These are phyloP conservation scores for Saturnispora galanensis DNA, from an alignment of 805 yeast species.

Conservation along the genomic window DNA sequence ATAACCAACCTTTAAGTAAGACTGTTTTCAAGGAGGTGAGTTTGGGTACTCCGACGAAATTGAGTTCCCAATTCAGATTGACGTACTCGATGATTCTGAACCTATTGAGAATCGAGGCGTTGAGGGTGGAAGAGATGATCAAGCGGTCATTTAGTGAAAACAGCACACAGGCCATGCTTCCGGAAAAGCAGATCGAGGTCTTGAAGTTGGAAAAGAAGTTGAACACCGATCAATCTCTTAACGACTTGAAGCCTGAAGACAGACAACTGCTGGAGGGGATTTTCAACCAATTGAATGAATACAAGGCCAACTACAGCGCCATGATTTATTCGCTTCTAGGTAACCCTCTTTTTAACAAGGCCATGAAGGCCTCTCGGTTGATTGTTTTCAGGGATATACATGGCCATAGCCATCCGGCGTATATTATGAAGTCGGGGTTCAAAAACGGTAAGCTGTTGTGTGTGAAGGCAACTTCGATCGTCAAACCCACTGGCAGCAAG, in stretches of 20 bases:
- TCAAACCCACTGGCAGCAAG: not conserved
- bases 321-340: slow-evolving; percentile 40
- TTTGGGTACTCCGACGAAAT: slow-evolving; percentile 81
- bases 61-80: slow-evolving; percentile 84
- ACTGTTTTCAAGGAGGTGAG: slow-evolving; percentile 67
- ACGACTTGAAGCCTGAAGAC: slow-evolving; percentile 31
- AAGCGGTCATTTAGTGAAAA: slow-evolving; percentile 93
- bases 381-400: slow-evolving; percentile 45
- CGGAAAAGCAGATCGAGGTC: slow-evolving; percentile 71
- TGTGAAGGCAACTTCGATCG: not conserved
- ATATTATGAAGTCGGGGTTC: slow-evolving; percentile 33
- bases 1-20: slow-evolving; percentile 49
- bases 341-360: slow-evolving; percentile 37
- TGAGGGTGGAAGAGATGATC: slow-evolving; percentile 97
- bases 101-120: slow-evolving; percentile 82
- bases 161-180: slow-evolving; percentile 70
- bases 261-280: slow-evolving; percentile 35
- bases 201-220: slow-evolving; percentile 42
- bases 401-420: slow-evolving; percentile 39
- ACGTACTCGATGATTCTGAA: slow-evolving; percentile 95
- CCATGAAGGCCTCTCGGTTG: slow-evolving; percentile 45
- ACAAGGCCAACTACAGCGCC: slow-evolving; percentile 33
- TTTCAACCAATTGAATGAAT: slow-evolving; percentile 28
- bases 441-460: slow-evolving; percentile 6
- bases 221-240: slow-evolving; percentile 13